Evolutionary conservation across 495 filamentous ascomycete species (phyloP).

Genomic region (Hyaloscypha hepaticicola): DNA sequence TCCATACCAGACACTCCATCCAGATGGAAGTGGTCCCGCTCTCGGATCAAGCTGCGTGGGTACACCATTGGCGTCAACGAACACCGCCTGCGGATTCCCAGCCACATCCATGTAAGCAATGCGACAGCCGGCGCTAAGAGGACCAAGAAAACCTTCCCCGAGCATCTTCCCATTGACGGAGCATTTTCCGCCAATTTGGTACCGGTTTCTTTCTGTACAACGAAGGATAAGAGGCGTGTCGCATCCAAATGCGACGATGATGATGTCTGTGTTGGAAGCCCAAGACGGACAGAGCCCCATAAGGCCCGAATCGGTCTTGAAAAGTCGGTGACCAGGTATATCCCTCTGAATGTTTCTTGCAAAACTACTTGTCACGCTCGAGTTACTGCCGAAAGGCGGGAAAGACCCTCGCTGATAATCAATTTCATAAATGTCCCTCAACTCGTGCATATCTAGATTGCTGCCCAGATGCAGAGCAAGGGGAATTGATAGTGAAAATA

Average conservation of each 20-base stretch:
- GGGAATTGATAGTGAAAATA: not conserved
- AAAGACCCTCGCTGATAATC: not conserved
- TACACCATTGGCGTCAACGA: not conserved
- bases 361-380: not conserved
- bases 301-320: not conserved
- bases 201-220: not conserved
- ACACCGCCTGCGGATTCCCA: not conserved
- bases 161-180: not conserved
- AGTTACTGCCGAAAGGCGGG: not conserved
- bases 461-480: not conserved
- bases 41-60: not conserved
- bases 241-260: not conserved
- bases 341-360: not conserved
- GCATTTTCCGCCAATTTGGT: not conserved
- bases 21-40: not conserved
- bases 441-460: not conserved
- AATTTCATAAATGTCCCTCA: not conserved
- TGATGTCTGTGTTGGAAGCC: not conserved
- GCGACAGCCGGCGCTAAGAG: not conserved
- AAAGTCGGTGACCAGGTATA: not conserved
- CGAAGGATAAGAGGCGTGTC: not conserved
- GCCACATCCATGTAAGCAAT: not conserved
- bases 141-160: not conserved
- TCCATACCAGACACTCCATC: not conserved
- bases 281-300: not conserved